These are phyloP conservation scores for Blumeria hordei DNA, from an alignment of 2,329 filamentous ascomycete species.

Conservation along the genomic window DNA sequence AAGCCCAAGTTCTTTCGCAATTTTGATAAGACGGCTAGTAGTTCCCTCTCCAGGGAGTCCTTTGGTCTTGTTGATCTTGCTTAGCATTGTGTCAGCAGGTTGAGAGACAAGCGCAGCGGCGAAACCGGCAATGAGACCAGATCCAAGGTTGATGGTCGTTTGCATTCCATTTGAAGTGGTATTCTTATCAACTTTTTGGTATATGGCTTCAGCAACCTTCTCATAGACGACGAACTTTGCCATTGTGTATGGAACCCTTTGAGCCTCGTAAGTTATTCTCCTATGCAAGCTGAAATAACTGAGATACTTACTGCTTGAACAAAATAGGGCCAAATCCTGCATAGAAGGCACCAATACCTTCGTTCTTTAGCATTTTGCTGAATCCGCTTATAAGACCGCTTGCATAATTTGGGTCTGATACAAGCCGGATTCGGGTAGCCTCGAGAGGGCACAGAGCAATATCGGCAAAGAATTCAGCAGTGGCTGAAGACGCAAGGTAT, in stretches of 20 bases:
- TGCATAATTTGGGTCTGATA: constrained; percentile 69
- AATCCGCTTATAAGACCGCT: constrained; percentile 58
- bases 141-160: constrained; percentile 59
- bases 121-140: constrained; percentile 60
- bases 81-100: constrained; percentile 81
- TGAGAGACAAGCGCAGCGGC: constrained; percentile 71
- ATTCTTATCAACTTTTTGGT: constrained; percentile 44
- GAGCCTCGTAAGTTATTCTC: constrained; percentile 3
- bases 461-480: constrained; percentile 47
- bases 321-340: constrained; percentile 72
- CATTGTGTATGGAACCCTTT: constrained; percentile 76
- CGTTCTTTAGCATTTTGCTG: constrained; percentile 57
- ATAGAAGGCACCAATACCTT: constrained; percentile 74
- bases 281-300: constrained; percentile 4
- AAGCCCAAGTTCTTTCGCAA: constrained; percentile 63
- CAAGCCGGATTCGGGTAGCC: constrained; percentile 81
- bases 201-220: constrained; percentile 59
- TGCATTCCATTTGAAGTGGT: constrained; percentile 41
- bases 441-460: constrained; percentile 78
- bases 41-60: constrained; percentile 70
- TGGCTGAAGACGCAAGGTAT: constrained; percentile 48
- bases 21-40: constrained; percentile 61
- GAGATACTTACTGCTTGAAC: constrained; percentile 44
- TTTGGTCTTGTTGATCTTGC: constrained; percentile 91
- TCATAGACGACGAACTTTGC: constrained; percentile 89